Percentiles rank a stretch among this genome's conserved stretches.
Conservation (phyloP, 2,329 filamentous ascomycete species). For the Ampelomyces quisqualis region DNA sequence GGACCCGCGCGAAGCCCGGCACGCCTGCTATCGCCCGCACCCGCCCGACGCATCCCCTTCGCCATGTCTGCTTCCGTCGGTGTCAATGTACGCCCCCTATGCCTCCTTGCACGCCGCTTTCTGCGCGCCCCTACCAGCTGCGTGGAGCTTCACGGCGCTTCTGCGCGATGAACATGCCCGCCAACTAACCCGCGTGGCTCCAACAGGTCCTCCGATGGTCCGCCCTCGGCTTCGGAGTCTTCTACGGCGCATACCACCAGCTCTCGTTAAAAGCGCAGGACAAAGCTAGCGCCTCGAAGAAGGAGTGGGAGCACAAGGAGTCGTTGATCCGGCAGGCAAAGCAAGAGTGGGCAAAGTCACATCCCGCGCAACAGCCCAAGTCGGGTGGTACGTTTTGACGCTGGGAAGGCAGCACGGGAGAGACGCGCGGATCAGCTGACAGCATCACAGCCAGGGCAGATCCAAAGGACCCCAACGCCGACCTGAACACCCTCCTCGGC, state of each 20-base stretch:
- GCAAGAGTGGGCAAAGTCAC: constrained; percentile 83
- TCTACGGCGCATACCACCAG: constrained; percentile 97
- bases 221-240: constrained; percentile 83
- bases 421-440: neutral
- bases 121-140: neutral
- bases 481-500: constrained; percentile 69
- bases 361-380: constrained; percentile 41
- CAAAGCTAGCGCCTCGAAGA: constrained; percentile 68
- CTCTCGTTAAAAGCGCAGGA: constrained; percentile 71
- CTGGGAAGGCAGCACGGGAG: neutral
- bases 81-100: constrained; percentile 56
- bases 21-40: constrained; percentile 19
- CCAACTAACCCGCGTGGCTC: too few relatives aligned
- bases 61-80: constrained; percentile 52
- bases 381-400: constrained; percentile 30
- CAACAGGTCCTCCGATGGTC: constrained; percentile 92
- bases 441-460: constrained; percentile 57
- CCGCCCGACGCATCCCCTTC: constrained; percentile 23
- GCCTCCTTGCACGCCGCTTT: constrained; percentile 3
- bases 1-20: constrained; percentile 24
- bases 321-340: constrained; percentile 91
- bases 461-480: constrained; percentile 84
- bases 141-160: too few relatives aligned
- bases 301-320: constrained; percentile 88
- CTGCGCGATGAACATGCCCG: too few relatives aligned